phyloP scores from a whole-genome alignment of 2,329 filamentous ascomycete genomes.

The Alternaria consortialis region DNA sequence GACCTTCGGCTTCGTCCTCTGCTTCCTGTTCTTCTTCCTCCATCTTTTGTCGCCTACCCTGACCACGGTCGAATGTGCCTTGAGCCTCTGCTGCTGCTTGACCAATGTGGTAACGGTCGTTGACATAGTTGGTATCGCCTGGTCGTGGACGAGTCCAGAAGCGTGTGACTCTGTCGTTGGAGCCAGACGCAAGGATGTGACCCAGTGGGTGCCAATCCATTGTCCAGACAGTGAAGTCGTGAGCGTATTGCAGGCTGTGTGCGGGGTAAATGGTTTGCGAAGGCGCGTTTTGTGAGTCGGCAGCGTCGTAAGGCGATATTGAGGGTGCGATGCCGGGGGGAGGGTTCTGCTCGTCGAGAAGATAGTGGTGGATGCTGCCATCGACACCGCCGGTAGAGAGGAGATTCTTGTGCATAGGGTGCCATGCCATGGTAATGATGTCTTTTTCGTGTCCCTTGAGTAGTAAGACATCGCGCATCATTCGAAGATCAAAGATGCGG shows the following conservation, averaged over 20 bases:
- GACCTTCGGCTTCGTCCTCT: slow-evolving; percentile 90
- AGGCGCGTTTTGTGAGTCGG: slow-evolving; percentile 80
- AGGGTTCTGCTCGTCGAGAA: slow-evolving; percentile 93
- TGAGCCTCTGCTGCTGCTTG: slow-evolving; percentile 92
- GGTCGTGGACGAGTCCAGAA: slow-evolving; percentile 95
- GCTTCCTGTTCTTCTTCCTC: slow-evolving; percentile 94
- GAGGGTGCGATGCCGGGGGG: slow-evolving; percentile 76
- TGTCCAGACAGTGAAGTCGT: slow-evolving; percentile 96
- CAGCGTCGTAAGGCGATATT: slow-evolving; percentile 83
- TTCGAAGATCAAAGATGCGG: slow-evolving; percentile 91
- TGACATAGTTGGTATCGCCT: slow-evolving; percentile 83
- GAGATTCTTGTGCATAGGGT: slow-evolving; percentile 88
- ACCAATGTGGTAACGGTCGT: slow-evolving; percentile 94
- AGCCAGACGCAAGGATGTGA: slow-evolving; percentile 93
- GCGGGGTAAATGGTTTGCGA: slow-evolving; percentile 93
- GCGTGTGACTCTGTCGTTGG: slow-evolving; percentile 93
- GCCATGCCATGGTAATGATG: slow-evolving; percentile 90
- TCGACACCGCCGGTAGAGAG: slow-evolving; percentile 91
- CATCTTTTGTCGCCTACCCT: slow-evolving; percentile 78
- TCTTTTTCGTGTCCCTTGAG: slow-evolving; percentile 96
- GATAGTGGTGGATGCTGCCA: slow-evolving; percentile 88
- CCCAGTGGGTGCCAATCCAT: slow-evolving; percentile 97
- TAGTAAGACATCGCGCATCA: slow-evolving; percentile 97
- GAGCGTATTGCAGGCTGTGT: slow-evolving; percentile 85
- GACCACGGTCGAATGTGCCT: slow-evolving; percentile 89